These are phyloP conservation scores for Olyra latifolia DNA, from an alignment of 176 grass and related monocot species.

Conservation along the genomic window DNA sequence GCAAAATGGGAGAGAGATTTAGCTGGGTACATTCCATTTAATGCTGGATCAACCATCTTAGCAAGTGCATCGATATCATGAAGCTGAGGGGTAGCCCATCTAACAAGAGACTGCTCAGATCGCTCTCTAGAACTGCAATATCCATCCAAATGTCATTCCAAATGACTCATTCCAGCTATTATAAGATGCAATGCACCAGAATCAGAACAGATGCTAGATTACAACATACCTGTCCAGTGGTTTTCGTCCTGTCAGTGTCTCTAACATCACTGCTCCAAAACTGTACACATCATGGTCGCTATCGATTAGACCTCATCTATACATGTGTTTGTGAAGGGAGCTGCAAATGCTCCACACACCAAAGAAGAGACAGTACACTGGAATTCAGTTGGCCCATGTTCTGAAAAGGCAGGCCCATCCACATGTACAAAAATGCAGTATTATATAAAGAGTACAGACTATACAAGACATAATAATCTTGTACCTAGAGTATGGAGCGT, in stretches of 20 bases:
- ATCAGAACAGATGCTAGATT: no score
- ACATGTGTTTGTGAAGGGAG: no score
- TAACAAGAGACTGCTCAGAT: slow-evolving; percentile 91
- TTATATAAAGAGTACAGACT: no score
- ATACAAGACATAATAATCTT: no score
- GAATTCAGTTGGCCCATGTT: no score
- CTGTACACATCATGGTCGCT: slow-evolving; percentile 99
- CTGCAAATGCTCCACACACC: no score
- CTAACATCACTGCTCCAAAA: slow-evolving; percentile 98
- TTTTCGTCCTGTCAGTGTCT: slow-evolving; percentile 88
- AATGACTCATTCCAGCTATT: neutral
- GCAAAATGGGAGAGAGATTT: slow-evolving; percentile 96
- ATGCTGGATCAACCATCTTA: slow-evolving; percentile 93
- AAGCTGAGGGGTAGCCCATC: slow-evolving; percentile 97
- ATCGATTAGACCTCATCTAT: no score
- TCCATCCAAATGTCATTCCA: neutral
- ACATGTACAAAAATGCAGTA: no score
- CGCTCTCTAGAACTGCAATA: slow-evolving; percentile 83
- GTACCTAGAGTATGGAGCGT: no score
- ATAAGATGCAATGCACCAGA: no score
- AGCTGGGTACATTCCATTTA: slow-evolving; percentile 98
- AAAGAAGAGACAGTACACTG: no score
- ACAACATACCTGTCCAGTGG: slow-evolving; percentile 89
- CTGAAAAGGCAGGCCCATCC: no score
- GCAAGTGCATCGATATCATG: slow-evolving; percentile 95